phyloP scores from a whole-genome alignment of 2,329 filamentous ascomycete species.

The Xenoacremonium recifei region DNA sequence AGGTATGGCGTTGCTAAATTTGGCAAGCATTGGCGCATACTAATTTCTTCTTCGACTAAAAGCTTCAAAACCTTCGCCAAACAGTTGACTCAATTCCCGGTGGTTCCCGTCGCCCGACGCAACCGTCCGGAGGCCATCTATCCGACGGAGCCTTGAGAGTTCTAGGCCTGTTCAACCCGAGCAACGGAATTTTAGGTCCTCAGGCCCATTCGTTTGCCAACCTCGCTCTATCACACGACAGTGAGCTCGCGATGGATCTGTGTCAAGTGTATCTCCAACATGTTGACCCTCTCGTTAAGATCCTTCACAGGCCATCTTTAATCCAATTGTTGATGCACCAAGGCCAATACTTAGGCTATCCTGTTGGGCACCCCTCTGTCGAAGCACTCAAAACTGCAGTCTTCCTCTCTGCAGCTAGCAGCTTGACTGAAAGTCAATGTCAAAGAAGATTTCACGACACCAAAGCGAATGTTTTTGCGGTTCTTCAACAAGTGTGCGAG shows the following conservation, averaged over 20 bases:
- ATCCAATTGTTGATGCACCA: constrained; percentile 17
- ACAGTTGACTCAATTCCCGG: constrained; percentile 1
- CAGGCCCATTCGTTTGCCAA: no score
- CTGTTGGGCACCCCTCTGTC: constrained; percentile 7
- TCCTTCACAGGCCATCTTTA: constrained; percentile 12
- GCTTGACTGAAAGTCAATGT: constrained; percentile 24
- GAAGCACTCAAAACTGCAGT: constrained; percentile 19
- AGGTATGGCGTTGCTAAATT: constrained; percentile 1
- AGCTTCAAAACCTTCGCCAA: constrained; percentile 4
- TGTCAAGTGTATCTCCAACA: constrained; percentile 9
- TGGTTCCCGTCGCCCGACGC: neutral
- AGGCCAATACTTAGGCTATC: constrained; percentile 22
- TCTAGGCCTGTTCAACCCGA: neutral
- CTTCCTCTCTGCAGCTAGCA: constrained; percentile 21
- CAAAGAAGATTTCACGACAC: constrained; percentile 9
- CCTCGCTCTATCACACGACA: neutral
- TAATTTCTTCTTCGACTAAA: neutral
- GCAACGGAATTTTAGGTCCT: no score
- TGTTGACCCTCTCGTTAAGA: constrained; percentile 15
- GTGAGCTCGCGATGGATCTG: neutral
- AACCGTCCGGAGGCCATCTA: neutral
- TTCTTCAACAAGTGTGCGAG: constrained; percentile 7
- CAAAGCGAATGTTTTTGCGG: constrained; percentile 13
- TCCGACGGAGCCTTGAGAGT: neutral
- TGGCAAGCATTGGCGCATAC: no score